phyloP scores from a whole-genome alignment of 1,284 basidiomycete genomes.

The Microbotryum scabiosae region DNA sequence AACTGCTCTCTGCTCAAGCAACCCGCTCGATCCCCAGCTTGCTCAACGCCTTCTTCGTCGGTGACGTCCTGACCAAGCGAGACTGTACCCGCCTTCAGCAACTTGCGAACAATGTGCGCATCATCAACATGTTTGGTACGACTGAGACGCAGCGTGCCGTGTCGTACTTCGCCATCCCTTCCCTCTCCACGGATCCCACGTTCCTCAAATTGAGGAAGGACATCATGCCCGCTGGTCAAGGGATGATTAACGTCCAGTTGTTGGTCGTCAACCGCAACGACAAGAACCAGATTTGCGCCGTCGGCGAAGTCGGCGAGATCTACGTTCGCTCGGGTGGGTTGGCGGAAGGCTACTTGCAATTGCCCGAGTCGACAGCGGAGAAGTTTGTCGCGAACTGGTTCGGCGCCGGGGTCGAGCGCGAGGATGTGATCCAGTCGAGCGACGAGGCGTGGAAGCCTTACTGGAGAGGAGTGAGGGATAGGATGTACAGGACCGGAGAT shows the following conservation, averaged over 20 bases:
- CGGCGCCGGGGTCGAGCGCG: conserved; percentile 49
- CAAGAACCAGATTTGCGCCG: conserved; percentile 75
- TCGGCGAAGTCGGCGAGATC: conserved; percentile 97
- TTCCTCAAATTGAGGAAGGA: conserved; percentile 95
- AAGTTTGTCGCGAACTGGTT: conserved; percentile 96
- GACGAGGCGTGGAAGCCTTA: conserved; percentile 60
- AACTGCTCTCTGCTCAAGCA: conserved; percentile 92
- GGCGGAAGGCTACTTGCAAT: conserved; percentile 88
- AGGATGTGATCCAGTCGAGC: conserved; percentile 60
- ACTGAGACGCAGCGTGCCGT: conserved; percentile 99
- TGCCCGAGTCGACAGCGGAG: conserved; percentile 65
- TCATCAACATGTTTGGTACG: conserved; percentile 99
- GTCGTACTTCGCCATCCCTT: conserved; percentile 90
- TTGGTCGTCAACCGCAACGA: conserved; percentile 94
- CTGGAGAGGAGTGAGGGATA: conserved; percentile 96
- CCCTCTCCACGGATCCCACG: conserved; percentile 71
- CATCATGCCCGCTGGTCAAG: conserved; percentile 93
- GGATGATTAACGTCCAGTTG: conserved; percentile 97
- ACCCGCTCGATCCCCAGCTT: conserved; percentile 80
- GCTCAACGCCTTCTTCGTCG: conserved; percentile 92
- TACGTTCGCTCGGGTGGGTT: conserved; percentile 95
- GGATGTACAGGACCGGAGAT: conserved; percentile 97
- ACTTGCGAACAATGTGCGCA: conserved; percentile 81
- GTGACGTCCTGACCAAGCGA: conserved; percentile 97
- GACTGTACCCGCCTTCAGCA: conserved; percentile 93